Percentiles rank a stretch among this genome's conserved stretches.
phyloP scores from a whole-genome alignment of 768 basidiomycete species.

The Hericium rajendrae region DNA sequence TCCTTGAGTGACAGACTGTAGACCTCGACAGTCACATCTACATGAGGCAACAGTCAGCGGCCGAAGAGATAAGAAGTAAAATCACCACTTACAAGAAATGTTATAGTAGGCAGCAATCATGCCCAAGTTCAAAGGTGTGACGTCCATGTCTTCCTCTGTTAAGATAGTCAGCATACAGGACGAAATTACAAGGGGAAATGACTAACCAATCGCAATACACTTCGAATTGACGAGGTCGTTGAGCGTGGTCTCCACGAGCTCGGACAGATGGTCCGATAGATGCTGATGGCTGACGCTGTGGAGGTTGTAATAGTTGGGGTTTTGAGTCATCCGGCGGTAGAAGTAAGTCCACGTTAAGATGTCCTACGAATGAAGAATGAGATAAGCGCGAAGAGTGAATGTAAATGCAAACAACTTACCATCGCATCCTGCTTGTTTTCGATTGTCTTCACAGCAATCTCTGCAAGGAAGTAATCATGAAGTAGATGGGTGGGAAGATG shows the following conservation, averaged over 20 bases:
- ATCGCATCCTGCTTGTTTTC: constrained; percentile 98
- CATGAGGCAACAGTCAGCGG: constrained; percentile 10
- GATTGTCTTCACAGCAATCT: constrained; percentile 97
- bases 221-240: constrained; percentile 90
- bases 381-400: neutral
- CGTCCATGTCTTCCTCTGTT: constrained; percentile 88
- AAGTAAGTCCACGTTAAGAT: constrained; percentile 99
- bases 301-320: constrained; percentile 90
- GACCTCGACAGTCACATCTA: constrained; percentile 94
- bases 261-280: constrained; percentile 90
- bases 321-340: constrained; percentile 95
- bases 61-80: too few relatives aligned
- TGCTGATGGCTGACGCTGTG: constrained; percentile 95
- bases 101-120: constrained; percentile 99
- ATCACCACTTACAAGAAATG: constrained; percentile 73
- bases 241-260: constrained; percentile 89
- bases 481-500: constrained; percentile 83
- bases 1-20: constrained; percentile 94
- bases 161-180: neutral
- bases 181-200: neutral
- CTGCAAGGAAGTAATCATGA: constrained; percentile 96
- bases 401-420: constrained; percentile 32
- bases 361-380: constrained; percentile 39
- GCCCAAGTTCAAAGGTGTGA: constrained; percentile 85
- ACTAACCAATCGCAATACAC: constrained; percentile 79